A percentile compares a stretch with the other conserved stretches of the same genome.
phyloP scores from a whole-genome alignment of 225 moss, liverwort and hornwort species.

The Thuidium tamariscinum region DNA sequence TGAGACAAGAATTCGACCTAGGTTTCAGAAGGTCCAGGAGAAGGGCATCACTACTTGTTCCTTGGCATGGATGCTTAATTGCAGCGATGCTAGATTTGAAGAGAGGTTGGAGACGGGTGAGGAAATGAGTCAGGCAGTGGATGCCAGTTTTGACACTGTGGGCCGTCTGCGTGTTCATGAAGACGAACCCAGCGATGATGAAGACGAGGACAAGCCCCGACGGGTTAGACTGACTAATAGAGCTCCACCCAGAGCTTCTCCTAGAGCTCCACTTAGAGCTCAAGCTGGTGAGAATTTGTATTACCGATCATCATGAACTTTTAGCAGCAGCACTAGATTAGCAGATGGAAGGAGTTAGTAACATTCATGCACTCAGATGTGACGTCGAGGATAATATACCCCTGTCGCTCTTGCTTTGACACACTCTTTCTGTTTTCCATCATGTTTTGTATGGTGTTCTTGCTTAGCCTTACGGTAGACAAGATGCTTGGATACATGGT shows the following conservation, averaged over 20 bases:
- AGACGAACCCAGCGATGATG: slow-evolving; percentile 14
- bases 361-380: not conserved
- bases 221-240: not conserved
- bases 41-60: slow-evolving; percentile 40
- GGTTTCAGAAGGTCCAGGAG: slow-evolving; percentile 39
- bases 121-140: slow-evolving; percentile 1
- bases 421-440: not conserved
- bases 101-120: slow-evolving; percentile 24
- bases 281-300: not conserved
- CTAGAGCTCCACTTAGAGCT: not conserved
- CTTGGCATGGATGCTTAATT: slow-evolving; percentile 76
- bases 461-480: not conserved
- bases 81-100: slow-evolving; percentile 61
- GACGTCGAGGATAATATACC: not conserved
- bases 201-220: slow-evolving; percentile 11
- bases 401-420: not conserved
- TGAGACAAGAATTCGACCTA: slow-evolving; percentile 59
- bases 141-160: slow-evolving; percentile 27
- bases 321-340: not conserved
- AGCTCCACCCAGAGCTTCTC: not conserved
- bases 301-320: not conserved
- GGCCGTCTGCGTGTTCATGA: slow-evolving; percentile 33
- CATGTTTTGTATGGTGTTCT: not conserved
- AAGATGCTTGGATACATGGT: not conserved
- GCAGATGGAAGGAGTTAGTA: not conserved